These are phyloP conservation scores for Hordeum pubiflorum DNA, from an alignment of 202 grass and related monocot genomes.

Conservation along the genomic window DNA sequence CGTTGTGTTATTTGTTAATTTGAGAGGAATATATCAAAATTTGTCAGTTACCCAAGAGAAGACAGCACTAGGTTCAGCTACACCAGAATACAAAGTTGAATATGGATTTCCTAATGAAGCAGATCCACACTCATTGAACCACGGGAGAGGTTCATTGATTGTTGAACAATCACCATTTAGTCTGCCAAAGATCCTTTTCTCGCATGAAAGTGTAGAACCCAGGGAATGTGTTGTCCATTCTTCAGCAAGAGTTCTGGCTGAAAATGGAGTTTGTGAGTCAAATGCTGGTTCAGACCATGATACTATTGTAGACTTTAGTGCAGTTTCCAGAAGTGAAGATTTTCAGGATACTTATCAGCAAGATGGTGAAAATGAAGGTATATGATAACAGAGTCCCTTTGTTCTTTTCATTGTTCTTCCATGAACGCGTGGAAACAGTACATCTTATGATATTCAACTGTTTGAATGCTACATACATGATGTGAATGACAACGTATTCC, in stretches of 20 bases:
- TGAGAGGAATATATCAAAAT: slow-evolving; percentile 15
- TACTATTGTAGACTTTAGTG: background rate
- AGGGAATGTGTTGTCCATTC: background rate
- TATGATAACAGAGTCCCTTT: background rate
- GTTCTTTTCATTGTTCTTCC: background rate
- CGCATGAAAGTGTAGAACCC: background rate
- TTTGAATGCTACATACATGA: background rate
- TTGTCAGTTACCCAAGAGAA: slow-evolving; percentile 13
- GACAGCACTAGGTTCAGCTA: background rate
- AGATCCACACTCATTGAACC: background rate
- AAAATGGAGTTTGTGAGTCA: background rate
- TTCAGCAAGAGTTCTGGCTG: background rate
- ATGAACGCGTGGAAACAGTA: background rate
- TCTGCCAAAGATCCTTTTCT: background rate
- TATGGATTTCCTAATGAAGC: background rate
- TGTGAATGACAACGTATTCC: background rate
- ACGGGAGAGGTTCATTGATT: background rate
- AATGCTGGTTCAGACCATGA: slow-evolving; percentile 21
- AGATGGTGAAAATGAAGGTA: slow-evolving; percentile 7
- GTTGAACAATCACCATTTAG: background rate
- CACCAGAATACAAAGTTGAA: slow-evolving; percentile 1
- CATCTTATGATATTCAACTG: background rate
- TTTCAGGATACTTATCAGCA: background rate
- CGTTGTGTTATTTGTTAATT: background rate
- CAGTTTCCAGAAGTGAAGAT: background rate